Base-by-base conservation (phyloP, 805 yeast species). In the Sugiyamaella chiloensis region DNA sequence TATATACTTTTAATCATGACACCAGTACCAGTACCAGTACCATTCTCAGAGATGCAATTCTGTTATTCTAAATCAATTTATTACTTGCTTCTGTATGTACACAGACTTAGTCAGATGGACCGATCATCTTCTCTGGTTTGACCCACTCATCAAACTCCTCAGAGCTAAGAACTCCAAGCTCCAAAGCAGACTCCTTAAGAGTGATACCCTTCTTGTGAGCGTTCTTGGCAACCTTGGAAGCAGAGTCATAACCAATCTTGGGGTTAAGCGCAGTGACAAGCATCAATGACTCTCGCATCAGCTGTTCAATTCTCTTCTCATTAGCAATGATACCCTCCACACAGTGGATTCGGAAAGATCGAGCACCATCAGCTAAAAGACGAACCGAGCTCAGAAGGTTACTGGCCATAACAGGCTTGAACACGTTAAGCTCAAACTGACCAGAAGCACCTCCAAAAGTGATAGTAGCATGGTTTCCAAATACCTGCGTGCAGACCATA, bases 371-470 rank as follows among this genome's bases (percentile, higher is more conserved):
- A 45, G 91, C 95, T 57, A 93, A 72, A 62, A 93, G 78, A 71
- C 96, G 84, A 59, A 90, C 74, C 12, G 96, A 88, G 52, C 85
- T 78, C 63, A 93, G 79, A 69, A 93, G 77, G 81, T 91, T 93
- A 52, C 90, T 77, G 64, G 87, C 87, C 87, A 93, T 72, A 45
- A 93, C 88, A 44, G 99, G 99, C 79, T 93, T 93, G 84, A 88
- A 93, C 37, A 90, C 99, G 70, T 93, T 93, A 69, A 93, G 81
- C 77, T 93, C 99, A 61, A 93, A 93, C 75, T 93, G 99, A 61
- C 99, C 99, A 34, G 96, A 87, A 31, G 99, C 97, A 65, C 99
- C 99, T 36, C 96, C 95, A 67, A 88, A 88, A 26, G 98, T 90
- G 72, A 93, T 87, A 56, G 96, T 80, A 39, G 96, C 71, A 72